Conservation (phyloP, 352 stramenopile genomes). For the Globisporangium abappressorium region DNA sequence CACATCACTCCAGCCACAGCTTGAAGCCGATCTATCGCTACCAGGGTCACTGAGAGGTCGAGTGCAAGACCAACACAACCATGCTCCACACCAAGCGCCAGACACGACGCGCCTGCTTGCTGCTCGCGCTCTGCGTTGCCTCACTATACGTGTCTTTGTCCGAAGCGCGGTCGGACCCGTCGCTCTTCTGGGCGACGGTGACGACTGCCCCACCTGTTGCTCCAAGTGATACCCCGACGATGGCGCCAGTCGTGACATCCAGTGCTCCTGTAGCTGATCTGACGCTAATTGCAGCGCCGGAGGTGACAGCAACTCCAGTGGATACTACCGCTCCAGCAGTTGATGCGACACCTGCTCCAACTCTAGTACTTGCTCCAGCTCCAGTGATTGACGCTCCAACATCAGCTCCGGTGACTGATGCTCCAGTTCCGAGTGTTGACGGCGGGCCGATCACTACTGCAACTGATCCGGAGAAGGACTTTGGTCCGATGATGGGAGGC, state of each 20-base stretch:
- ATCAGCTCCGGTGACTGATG: background rate
- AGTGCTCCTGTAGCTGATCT: background rate
- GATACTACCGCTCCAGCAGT: background rate
- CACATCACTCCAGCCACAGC: background rate
- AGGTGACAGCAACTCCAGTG: background rate
- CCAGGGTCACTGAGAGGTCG: background rate
- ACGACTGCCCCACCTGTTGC: background rate
- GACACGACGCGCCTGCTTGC: background rate
- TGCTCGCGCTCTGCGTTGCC: background rate
- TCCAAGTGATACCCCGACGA: background rate
- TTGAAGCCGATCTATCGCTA: background rate
- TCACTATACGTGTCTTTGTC: background rate
- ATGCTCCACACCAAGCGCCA: background rate
- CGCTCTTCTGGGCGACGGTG: conserved; percentile 3
- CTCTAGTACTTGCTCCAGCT: background rate
- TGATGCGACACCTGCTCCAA: background rate
- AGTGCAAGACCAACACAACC: background rate
- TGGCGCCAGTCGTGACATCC: background rate
- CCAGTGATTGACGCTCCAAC: background rate
- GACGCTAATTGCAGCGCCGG: background rate
- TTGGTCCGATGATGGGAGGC: conserved; percentile 1
- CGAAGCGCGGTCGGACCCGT: conserved; percentile 5
- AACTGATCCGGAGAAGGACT: background rate
- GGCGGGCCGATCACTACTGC: background rate
- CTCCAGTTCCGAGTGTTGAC: background rate